Percentiles rank a stretch among this genome's conserved stretches.
These are phyloP conservation scores for Sugiyamaella americana DNA, from an alignment of 805 yeast genomes.

Conservation along the genomic window DNA sequence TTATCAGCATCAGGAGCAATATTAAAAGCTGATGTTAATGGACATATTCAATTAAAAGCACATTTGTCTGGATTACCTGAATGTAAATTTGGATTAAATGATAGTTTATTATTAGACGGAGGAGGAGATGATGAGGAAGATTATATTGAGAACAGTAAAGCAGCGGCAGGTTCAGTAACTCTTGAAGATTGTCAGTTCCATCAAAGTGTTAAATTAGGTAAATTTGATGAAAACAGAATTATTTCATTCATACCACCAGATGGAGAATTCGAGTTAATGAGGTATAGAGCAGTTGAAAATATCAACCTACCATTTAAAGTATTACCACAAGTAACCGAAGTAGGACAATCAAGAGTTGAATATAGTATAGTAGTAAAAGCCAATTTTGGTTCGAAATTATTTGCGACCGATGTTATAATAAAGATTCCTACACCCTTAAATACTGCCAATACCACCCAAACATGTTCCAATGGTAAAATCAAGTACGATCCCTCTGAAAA, in stretches of 20 bases:
- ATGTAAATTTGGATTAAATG: slow-evolving; percentile 75
- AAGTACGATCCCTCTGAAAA: slow-evolving; percentile 63
- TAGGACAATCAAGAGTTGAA: slow-evolving; percentile 43
- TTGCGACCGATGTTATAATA: slow-evolving; percentile 59
- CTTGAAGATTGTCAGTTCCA: slow-evolving; percentile 80
- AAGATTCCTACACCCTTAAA: slow-evolving; percentile 66
- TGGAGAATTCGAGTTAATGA: slow-evolving; percentile 78
- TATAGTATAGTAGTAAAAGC: slow-evolving; percentile 60
- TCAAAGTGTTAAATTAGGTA: slow-evolving; percentile 71
- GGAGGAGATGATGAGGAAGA: slow-evolving; percentile 18
- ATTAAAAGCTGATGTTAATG: slow-evolving; percentile 68
- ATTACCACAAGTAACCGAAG: slow-evolving; percentile 46
- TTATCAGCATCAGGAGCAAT: slow-evolving; percentile 55
- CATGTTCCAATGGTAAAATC: slow-evolving; percentile 56
- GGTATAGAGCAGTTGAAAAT: slow-evolving; percentile 55
- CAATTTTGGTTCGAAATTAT: slow-evolving; percentile 44
- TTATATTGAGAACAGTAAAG: slow-evolving; percentile 25
- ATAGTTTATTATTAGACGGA: slow-evolving; percentile 34
- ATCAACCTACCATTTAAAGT: slow-evolving; percentile 67
- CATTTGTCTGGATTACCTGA: slow-evolving; percentile 77
- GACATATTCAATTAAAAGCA: slow-evolving; percentile 62
- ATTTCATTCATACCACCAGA: slow-evolving; percentile 83
- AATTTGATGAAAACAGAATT: slow-evolving; percentile 57
- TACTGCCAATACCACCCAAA: slow-evolving; percentile 41
- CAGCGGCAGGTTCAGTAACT: slow-evolving; percentile 45